Evolutionary conservation across 129 eudicot species (phyloP), one percentile per base, ranked within the genome.

Genomic region (Helianthus tuberosus): DNA sequence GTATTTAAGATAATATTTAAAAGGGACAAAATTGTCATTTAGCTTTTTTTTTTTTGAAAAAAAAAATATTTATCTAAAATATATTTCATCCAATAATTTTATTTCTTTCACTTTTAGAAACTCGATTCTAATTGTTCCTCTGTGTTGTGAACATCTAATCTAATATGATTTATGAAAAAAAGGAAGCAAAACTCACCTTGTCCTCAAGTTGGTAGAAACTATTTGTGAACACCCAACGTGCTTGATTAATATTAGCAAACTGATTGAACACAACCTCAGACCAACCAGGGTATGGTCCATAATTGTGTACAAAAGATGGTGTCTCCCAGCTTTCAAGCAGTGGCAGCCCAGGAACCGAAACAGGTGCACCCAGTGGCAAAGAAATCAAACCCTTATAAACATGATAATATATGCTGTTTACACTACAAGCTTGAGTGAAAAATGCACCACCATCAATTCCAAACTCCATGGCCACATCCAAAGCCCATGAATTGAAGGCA

Each of bases 361-460:
- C 67, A 15, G 15, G 20, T 8, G 52, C 43, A 25, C 39, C 58
- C 43, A 64, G 14, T 15, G 88, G 83, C 39, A 78, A 14, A 1
- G 54, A 48, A 7, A 79, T 5, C 15, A 64, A 25, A 36, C 89
- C 85, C 69, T 82, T 49, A 61, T 71, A 29, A 17, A 66, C 38
- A 61, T 82, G 87, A 67, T 80, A 77, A 41, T 84, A 84, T 11
- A 88, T 61, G 46, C 70, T 58, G 48, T 73, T 76, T 10, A 88
- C 89, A 25, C 43, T 75, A 77, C 84, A 82, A 20, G 93, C n/a
- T 50, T 88, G 93, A 20, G 93, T 79, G 1, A 88, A 83, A 49
- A 85, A 85, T 8, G 77, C 6, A n/a, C 82, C 93, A 3, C 70
- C 84, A 12, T 72, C 27, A 9, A 87, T 32, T 0, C 84, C 89